Evolutionary conservation across 2,329 filamentous ascomycete genomes (phyloP).

Genomic region (Chaetomium olivaceum): DNA sequence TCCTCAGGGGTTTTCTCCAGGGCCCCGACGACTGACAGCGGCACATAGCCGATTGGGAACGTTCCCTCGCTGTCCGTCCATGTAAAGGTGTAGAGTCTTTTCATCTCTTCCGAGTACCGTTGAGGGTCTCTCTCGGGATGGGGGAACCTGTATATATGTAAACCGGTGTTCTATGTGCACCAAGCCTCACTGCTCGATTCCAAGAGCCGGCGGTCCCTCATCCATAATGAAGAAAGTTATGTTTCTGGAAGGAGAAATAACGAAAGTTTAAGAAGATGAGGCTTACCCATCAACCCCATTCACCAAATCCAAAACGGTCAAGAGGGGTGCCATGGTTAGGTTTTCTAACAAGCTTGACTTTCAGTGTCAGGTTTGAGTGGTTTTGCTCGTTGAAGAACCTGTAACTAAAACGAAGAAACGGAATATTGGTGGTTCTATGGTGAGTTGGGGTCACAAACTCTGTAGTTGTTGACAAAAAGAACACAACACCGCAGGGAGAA

Average conservation of each 20-base stretch:
- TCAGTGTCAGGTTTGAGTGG: not conserved
- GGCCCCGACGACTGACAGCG: conserved; percentile 51
- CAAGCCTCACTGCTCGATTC: not conserved
- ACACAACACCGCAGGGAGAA: not conserved
- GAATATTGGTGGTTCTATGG: not conserved
- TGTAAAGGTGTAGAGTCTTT: conserved; percentile 63
- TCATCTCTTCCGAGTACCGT: conserved; percentile 57
- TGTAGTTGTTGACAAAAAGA: not conserved
- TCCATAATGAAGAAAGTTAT: too few species aligned
- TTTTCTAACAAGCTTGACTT: not conserved
- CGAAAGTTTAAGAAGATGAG: not conserved
- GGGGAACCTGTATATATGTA: conserved; percentile 63
- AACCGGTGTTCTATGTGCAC: not conserved
- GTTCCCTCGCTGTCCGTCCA: conserved; percentile 64
- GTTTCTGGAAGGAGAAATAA: not conserved
- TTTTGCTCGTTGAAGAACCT: not conserved
- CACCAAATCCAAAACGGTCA: conserved; percentile 54
- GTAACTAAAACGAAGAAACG: not conserved
- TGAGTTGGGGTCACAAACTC: not conserved
- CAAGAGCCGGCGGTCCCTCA: not conserved
- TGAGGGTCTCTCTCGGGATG: conserved; percentile 64
- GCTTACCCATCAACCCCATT: conserved; percentile 57
- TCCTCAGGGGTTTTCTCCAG: conserved; percentile 50
- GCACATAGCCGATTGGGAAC: conserved; percentile 63
- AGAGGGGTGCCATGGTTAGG: conserved; percentile 26